Conservation (phyloP, 306 rosid species). For the Corylus heterophylla region DNA sequence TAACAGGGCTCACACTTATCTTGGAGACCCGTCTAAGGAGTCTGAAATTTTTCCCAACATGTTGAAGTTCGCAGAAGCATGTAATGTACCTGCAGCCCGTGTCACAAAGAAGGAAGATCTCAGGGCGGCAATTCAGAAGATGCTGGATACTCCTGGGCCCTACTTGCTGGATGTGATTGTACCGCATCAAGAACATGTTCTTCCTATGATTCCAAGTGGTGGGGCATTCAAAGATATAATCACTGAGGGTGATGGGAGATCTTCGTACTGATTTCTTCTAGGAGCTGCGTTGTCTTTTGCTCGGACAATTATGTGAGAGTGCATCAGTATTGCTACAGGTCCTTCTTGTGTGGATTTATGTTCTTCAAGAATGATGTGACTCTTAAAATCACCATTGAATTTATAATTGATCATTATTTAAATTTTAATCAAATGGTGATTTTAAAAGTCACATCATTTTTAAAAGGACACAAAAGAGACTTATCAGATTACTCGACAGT, state of each 20-base stretch:
- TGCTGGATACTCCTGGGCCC: conserved; percentile 89
- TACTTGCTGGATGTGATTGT: conserved; percentile 83
- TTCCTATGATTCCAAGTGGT: conserved; percentile 94
- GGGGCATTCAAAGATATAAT: conserved; percentile 88
- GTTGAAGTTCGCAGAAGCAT: conserved; percentile 81
- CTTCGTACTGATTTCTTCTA: conserved; percentile 32
- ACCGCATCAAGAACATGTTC: conserved; percentile 93
- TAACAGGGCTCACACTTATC: conserved; percentile 73
- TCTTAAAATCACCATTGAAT: no score
- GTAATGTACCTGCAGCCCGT: conserved; percentile 73
- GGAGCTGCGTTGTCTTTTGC: conserved; percentile 4
- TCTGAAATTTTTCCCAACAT: conserved; percentile 72
- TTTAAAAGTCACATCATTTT: no score
- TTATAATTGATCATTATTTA: no score
- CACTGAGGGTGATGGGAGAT: conserved; percentile 87
- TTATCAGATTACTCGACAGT: no score
- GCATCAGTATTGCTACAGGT: no score
- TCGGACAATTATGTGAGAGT: background rate
- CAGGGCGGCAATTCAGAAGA: conserved; percentile 68
- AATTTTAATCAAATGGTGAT: no score
- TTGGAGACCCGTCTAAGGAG: conserved; percentile 73
- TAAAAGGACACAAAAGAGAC: no score
- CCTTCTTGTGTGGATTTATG: no score
- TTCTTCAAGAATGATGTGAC: no score
- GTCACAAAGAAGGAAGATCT: conserved; percentile 64